Evolutionary conservation across 768 basidiomycete species (phyloP).

Genomic region (Hortiboletus flavorubellus): DNA sequence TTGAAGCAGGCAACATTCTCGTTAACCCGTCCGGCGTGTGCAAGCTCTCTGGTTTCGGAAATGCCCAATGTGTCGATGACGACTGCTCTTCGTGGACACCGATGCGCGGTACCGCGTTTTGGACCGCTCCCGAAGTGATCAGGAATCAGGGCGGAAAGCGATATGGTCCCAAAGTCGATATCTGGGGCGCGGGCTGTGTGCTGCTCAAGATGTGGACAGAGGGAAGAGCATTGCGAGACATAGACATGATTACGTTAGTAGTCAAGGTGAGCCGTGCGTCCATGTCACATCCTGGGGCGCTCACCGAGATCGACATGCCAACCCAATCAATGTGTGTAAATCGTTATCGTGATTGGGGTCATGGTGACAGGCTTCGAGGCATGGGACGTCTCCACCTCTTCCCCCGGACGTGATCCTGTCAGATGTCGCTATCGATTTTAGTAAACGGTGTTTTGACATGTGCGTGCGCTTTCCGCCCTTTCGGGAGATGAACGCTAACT

Average conservation of each 20-base stretch:
- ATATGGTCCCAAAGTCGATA: constrained; percentile 93
- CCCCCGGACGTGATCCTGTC: constrained; percentile 73
- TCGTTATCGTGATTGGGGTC: background rate
- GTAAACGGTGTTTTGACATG: constrained; percentile 82
- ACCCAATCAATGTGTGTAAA: background rate
- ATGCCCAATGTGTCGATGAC: constrained; percentile 86
- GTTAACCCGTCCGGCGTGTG: constrained; percentile 84
- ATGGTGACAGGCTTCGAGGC: constrained; percentile 56
- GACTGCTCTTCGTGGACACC: constrained; percentile 74
- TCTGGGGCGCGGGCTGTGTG: constrained; percentile 95
- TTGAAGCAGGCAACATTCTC: constrained; percentile 95
- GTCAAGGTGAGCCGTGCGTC: constrained; percentile 57
- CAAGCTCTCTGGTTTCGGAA: constrained; percentile 96
- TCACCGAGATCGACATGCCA: too few species aligned
- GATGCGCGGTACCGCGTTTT: constrained; percentile 95
- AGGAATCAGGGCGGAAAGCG: constrained; percentile 70
- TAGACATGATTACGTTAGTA: constrained; percentile 83
- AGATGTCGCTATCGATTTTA: constrained; percentile 73
- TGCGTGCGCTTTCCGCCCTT: constrained; percentile 21
- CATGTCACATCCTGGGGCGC: constrained; percentile 10
- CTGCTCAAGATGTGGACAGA: constrained; percentile 97
- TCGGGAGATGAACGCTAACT: background rate
- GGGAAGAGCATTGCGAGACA: constrained; percentile 74
- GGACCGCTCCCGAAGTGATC: constrained; percentile 95
- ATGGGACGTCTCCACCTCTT: constrained; percentile 69